Evolutionary conservation across 2,329 filamentous ascomycete genomes (phyloP).

Genomic region (Penicillium sp.): DNA sequence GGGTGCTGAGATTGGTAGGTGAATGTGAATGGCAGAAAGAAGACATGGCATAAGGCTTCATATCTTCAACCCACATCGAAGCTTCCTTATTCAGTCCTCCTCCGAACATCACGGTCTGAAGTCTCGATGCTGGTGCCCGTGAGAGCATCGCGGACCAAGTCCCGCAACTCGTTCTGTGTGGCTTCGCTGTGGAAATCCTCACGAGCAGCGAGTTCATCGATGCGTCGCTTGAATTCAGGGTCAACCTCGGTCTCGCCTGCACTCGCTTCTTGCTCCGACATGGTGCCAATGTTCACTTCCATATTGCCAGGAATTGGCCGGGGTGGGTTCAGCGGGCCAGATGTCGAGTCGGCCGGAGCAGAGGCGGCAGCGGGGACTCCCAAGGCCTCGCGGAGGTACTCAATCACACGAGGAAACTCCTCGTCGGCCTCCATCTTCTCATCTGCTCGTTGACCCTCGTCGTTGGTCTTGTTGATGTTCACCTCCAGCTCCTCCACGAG

Average conservation of each 20-base stretch:
- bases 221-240: slow-evolving; percentile 79
- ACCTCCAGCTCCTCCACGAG: slow-evolving; percentile 82
- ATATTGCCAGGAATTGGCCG: slow-evolving; percentile 76
- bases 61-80: not conserved
- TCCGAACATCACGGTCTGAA: slow-evolving; percentile 66
- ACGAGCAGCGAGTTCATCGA: slow-evolving; percentile 83
- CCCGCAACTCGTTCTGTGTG: slow-evolving; percentile 77
- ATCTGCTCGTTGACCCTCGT: slow-evolving; percentile 76
- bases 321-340: slow-evolving; percentile 50
- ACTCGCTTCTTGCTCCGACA: slow-evolving; percentile 61
- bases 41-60: too few species aligned
- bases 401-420: slow-evolving; percentile 75
- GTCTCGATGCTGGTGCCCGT: slow-evolving; percentile 65
- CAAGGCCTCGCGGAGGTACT: slow-evolving; percentile 63
- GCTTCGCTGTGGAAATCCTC: slow-evolving; percentile 82
- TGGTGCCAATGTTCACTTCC: slow-evolving; percentile 75
- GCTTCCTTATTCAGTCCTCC: slow-evolving; percentile 59
- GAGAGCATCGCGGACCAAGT: slow-evolving; percentile 80
- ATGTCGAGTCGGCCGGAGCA: slow-evolving; percentile 28
- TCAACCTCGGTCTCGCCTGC: slow-evolving; percentile 70
- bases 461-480: slow-evolving; percentile 67
- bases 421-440: slow-evolving; percentile 80
- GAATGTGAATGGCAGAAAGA: not conserved
- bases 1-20: too few species aligned
- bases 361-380: slow-evolving; percentile 28